phyloP scores from a whole-genome alignment of 1,284 basidiomycete genomes.

The Cutaneotrichosporon curvatum region DNA sequence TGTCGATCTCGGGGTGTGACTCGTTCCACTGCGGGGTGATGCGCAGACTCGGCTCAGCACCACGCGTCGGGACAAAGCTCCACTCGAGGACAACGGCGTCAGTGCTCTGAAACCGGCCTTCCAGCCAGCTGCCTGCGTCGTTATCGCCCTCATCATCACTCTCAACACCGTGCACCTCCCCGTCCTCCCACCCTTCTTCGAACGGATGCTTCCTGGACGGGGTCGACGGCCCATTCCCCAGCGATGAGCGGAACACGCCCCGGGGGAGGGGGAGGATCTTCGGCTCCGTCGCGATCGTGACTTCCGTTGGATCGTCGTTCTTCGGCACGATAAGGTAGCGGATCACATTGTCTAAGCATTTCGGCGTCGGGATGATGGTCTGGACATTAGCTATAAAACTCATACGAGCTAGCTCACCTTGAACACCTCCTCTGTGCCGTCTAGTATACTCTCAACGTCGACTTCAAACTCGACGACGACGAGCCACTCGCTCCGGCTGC shows the following conservation, averaged over 20 bases:
- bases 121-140: slow-evolving; percentile 28
- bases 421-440: slow-evolving; percentile 14
- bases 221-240: background rate
- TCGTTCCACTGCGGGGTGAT: slow-evolving; percentile 24
- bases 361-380: slow-evolving; percentile 23
- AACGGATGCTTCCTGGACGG: background rate
- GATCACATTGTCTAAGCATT: slow-evolving; percentile 37
- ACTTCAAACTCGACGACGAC: slow-evolving; percentile 31
- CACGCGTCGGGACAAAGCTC: slow-evolving; percentile 20
- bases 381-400: too few relatives aligned
- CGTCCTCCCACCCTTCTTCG: slow-evolving; percentile 38
- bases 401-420: slow-evolving; percentile 17
- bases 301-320: slow-evolving; percentile 14
- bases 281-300: slow-evolving; percentile 32
- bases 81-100: slow-evolving; percentile 31
- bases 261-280: slow-evolving; percentile 26
- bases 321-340: slow-evolving; percentile 28
- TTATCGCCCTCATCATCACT: slow-evolving; percentile 20
- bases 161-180: slow-evolving; percentile 23
- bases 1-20: slow-evolving; percentile 17
- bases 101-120: slow-evolving; percentile 39
- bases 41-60: slow-evolving; percentile 18
- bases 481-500: slow-evolving; percentile 31
- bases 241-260: slow-evolving; percentile 12
- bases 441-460: slow-evolving; percentile 18